A percentile compares a stretch with the other conserved stretches of the same genome.
phyloP scores from a whole-genome alignment of 2,329 filamentous ascomycete species.

The Aureobasidium sp. region DNA sequence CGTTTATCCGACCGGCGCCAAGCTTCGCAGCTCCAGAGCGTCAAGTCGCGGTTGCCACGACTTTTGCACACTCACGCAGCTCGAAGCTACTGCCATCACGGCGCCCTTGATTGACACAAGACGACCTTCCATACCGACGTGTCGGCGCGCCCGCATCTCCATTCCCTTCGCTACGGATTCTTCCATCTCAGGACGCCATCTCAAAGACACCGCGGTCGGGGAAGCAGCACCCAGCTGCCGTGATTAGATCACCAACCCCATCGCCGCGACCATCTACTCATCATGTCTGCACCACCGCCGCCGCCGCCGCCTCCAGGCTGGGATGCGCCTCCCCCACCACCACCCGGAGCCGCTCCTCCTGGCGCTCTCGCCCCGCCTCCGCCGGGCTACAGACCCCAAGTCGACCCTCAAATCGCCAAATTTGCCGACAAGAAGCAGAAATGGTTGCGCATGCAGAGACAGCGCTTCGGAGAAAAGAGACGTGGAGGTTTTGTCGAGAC shows the following conservation, averaged over 20 bases:
- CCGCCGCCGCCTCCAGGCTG: constrained; percentile 65
- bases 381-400: constrained; percentile 72
- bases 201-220: constrained; percentile 5
- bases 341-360: constrained; percentile 43
- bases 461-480: constrained; percentile 92
- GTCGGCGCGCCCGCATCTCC: neutral
- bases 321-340: constrained; percentile 42
- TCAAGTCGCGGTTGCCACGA: constrained; percentile 13
- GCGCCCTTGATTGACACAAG: neutral
- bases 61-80: constrained; percentile 14
- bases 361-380: constrained; percentile 60
- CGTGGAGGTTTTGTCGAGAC: constrained; percentile 96
- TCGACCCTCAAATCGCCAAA: constrained; percentile 81
- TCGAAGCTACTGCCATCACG: constrained; percentile 7
- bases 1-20: neutral
- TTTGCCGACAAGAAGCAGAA: constrained; percentile 98
- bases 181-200: neutral
- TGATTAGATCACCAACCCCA: constrained; percentile 13
- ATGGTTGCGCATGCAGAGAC: constrained; percentile 88
- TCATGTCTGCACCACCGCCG: constrained; percentile 50
- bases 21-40: neutral
- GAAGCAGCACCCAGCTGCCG: constrained; percentile 16
- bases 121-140: neutral
- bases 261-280: constrained; percentile 6
- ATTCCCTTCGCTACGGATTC: neutral